Percentiles rank a stretch among this genome's conserved stretches.
Evolutionary conservation across 306 rosid genomes (phyloP).

Genomic region (Acacia confusa): DNA sequence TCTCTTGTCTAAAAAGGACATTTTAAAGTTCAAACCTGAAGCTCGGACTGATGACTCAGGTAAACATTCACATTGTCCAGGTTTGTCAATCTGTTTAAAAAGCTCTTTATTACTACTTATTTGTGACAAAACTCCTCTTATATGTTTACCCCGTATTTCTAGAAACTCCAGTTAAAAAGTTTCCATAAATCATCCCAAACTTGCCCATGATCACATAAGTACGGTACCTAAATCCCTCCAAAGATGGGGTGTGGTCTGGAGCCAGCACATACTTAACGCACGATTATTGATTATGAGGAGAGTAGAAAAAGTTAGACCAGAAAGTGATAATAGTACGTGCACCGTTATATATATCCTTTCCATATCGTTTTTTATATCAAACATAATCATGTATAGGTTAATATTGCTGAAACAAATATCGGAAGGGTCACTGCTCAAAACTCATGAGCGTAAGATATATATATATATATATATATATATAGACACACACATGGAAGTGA

Average conservation of each 20-base stretch:
- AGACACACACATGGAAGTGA: neutral
- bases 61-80: too few relatives aligned
- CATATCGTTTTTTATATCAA: neutral
- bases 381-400: neutral
- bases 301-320: neutral
- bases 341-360: neutral
- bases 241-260: neutral
- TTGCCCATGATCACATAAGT: neutral
- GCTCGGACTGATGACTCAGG: neutral
- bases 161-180: too few relatives aligned
- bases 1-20: neutral
- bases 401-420: neutral
- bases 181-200: too few relatives aligned
- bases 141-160: too few relatives aligned
- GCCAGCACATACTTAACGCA: neutral
- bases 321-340: neutral
- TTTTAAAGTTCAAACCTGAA: neutral
- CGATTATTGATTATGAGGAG: neutral
- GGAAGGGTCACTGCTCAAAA: neutral
- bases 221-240: neutral
- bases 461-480: too few relatives aligned
- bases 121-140: too few relatives aligned
- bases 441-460: neutral
- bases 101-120: too few relatives aligned
- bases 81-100: too few relatives aligned